Percentiles rank a stretch among this genome's conserved stretches.
These are phyloP conservation scores for Penicillium paxilli DNA, from an alignment of 495 filamentous ascomycete species.

Conservation along the genomic window DNA sequence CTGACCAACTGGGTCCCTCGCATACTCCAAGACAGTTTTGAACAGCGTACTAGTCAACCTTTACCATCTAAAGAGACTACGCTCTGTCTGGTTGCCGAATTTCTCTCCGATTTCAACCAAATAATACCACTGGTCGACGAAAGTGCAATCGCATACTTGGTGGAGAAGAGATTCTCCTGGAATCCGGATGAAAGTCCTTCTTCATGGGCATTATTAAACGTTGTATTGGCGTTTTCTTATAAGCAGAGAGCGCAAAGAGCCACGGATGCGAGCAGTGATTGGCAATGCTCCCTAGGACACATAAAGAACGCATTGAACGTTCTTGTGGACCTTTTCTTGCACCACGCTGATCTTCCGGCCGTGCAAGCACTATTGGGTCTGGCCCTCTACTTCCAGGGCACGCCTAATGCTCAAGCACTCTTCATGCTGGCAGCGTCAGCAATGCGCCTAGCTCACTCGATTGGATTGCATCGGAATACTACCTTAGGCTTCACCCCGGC, in stretches of 20 bases:
- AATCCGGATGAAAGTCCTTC: constrained; percentile 22
- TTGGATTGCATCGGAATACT: constrained; percentile 19
- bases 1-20: constrained; percentile 16
- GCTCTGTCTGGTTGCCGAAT: constrained; percentile 9
- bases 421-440: constrained; percentile 21
- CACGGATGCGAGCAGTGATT: constrained; percentile 6
- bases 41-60: constrained; percentile 11
- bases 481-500: constrained; percentile 2
- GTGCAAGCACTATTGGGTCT: constrained; percentile 21
- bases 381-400: constrained; percentile 22
- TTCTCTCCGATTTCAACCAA: constrained; percentile 15
- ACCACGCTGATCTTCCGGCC: constrained; percentile 14
- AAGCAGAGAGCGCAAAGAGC: constrained; percentile 13
- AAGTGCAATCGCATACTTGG: constrained; percentile 1
- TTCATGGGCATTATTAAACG: constrained; percentile 20
- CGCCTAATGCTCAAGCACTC: constrained; percentile 21
- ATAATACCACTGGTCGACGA: constrained; percentile 10
- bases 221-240: constrained; percentile 24
- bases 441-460: constrained; percentile 20
- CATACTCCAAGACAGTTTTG: constrained; percentile 7
- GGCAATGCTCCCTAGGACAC: constrained; percentile 17
- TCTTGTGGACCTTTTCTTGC: constrained; percentile 15
- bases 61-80: constrained; percentile 10
- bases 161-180: constrained; percentile 20
- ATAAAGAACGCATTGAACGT: constrained; percentile 23